Conservation (phyloP, 176 grass and related monocot species). For the Leersia perrieri region DNA sequence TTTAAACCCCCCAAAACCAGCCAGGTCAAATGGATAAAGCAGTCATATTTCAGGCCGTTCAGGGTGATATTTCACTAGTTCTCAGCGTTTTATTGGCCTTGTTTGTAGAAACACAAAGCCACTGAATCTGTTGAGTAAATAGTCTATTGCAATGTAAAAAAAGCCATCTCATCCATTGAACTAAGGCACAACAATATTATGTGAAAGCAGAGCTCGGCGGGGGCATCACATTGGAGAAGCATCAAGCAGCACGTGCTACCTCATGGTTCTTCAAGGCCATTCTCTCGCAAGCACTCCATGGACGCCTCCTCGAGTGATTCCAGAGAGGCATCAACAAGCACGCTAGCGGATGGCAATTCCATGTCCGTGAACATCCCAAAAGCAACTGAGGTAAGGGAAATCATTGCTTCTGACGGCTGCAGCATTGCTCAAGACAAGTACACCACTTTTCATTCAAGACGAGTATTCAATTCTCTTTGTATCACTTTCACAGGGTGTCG, state of each 20-base stretch:
- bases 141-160: not conserved
- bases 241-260: constrained; percentile 68
- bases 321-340: constrained; percentile 63
- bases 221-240: constrained; percentile 78
- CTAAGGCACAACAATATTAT: not conserved
- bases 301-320: constrained; percentile 59
- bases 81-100: not conserved
- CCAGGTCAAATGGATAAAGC: not conserved
- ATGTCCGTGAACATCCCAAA: constrained; percentile 51
- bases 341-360: constrained; percentile 33
- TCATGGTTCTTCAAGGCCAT: constrained; percentile 64
- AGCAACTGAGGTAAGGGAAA: constrained; percentile 54
- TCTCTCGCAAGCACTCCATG: constrained; percentile 71
- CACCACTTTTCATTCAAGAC: not conserved
- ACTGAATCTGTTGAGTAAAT: not conserved
- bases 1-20: not conserved
- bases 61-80: not conserved
- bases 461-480: not conserved
- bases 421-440: not conserved
- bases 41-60: not conserved
- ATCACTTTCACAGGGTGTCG: constrained; percentile 33
- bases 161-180: not conserved
- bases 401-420: not conserved
- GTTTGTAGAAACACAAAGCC: not conserved
- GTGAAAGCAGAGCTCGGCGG: constrained; percentile 55